Evolutionary conservation across 2,329 filamentous ascomycete genomes (phyloP), one percentile per base, ranked within the genome.

Genomic region (Ceratocystis variospora): DNA sequence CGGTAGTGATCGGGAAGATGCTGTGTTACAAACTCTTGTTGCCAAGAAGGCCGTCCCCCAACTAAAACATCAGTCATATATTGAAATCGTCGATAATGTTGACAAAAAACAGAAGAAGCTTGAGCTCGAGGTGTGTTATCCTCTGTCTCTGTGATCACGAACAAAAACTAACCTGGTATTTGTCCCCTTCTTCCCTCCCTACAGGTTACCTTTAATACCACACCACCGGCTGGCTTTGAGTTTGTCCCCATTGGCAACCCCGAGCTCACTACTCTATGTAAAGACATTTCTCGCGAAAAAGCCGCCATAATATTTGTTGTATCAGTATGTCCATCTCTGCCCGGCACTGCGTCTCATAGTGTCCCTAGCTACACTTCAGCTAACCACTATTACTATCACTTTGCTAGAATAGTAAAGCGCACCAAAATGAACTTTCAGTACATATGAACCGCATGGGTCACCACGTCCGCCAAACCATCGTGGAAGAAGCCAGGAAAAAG

Each of bases 301-400:
- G 83, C 79, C 70, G 83, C 82, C 57, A 82, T 85, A 80, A 82
- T 87, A 17, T 87, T 85, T 70, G 86, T 87, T 67, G 84, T 87
- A 61, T 84, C 83, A 71, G 84, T 86, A 78, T 70, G 81, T 69
- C 64, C 2, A 59, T 17, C 6, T 31, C 28, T 57, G 19, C 53
- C 12, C 22, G 15, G 15, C 53, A 55, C 69, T 62, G 59, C 33
- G 45, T 33, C 44, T 53, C 5, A 19, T 22, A 46, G 17, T 33
- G 5, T 67, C 22, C 12, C 33, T 6, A 57, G 10, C 17, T 37
- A 63, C 10, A 22, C 15, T 37, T 15, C n/a, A 28, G 41, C 48
- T 61, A 62, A 67, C 61, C 19, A 25, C 37, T n/a, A 44, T 28
- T 63, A 44, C 44, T 53, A 17, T 17, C 15, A 2, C 53, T 31